Percentiles rank a stretch among this genome's conserved stretches.
Conservation (phyloP, 345 rosid genomes). For the Hevea brasiliensis region DNA sequence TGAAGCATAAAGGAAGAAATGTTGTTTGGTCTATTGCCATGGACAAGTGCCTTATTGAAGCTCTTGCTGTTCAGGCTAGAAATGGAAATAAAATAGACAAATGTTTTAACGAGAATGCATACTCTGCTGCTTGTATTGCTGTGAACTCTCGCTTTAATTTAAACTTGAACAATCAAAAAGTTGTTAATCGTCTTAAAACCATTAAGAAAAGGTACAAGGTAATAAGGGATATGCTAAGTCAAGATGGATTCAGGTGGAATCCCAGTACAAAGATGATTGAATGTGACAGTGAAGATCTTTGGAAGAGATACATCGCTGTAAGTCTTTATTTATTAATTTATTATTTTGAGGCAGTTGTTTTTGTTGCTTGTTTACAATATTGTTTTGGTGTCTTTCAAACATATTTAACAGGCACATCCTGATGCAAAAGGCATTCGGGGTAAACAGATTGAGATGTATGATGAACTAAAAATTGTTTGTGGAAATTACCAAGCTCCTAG, state of each 20-base stretch:
- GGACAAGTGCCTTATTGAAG: slow-evolving; percentile 88
- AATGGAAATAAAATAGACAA: slow-evolving; percentile 80
- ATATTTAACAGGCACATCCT: slow-evolving; percentile 57
- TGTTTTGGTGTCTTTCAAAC: slow-evolving; percentile 6
- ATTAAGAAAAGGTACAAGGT: slow-evolving; percentile 84
- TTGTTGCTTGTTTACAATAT: neutral
- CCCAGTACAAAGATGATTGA: slow-evolving; percentile 64
- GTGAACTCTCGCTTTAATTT: slow-evolving; percentile 68
- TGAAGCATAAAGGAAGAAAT: slow-evolving; percentile 85
- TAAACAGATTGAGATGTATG: slow-evolving; percentile 83
- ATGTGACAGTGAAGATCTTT: slow-evolving; percentile 67
- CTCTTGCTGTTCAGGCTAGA: slow-evolving; percentile 78
- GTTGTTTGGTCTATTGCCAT: slow-evolving; percentile 86
- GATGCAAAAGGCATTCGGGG: slow-evolving; percentile 78
- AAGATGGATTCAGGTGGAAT: slow-evolving; percentile 81
- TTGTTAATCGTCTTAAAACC: slow-evolving; percentile 78
- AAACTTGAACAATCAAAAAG: slow-evolving; percentile 80
- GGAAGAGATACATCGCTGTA: slow-evolving; percentile 81
- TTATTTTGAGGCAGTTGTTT: neutral
- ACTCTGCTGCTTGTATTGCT: slow-evolving; percentile 70
- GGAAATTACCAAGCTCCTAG: slow-evolving; percentile 75
- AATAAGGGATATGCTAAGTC: slow-evolving; percentile 70
- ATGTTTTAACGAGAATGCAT: slow-evolving; percentile 77
- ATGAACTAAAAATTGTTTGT: slow-evolving; percentile 76
- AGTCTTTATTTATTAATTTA: slow-evolving; percentile 19